These are phyloP conservation scores for Lactarius hengduanensis DNA, from an alignment of 768 basidiomycete genomes.

Conservation along the genomic window DNA sequence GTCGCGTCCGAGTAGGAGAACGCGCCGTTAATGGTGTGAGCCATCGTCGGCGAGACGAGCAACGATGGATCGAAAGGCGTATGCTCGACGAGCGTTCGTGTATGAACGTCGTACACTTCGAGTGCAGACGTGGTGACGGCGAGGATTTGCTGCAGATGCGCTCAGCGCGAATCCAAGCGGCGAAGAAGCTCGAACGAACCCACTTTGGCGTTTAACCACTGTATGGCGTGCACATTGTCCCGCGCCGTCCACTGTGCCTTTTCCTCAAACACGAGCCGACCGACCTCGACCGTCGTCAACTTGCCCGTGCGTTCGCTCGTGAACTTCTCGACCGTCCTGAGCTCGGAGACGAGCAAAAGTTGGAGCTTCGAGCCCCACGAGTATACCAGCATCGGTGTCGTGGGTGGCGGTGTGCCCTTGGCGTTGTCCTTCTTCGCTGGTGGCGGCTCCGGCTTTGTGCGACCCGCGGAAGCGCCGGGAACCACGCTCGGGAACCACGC, in stretches of 20 bases:
- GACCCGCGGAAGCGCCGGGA: conserved; percentile 21
- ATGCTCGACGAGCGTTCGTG: conserved; percentile 59
- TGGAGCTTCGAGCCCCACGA: conserved; percentile 76
- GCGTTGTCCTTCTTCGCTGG: conserved; percentile 32
- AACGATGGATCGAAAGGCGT: conserved; percentile 55
- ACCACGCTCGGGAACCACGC: conserved; percentile 79
- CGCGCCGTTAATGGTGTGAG: conserved; percentile 46
- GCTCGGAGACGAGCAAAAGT: conserved; percentile 66
- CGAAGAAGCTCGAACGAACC: conserved; percentile 42
- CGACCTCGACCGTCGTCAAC: conserved; percentile 55
- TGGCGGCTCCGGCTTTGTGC: conserved; percentile 17
- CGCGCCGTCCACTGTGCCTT: conserved; percentile 58
- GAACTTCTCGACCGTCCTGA: conserved; percentile 48
- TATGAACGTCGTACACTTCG: conserved; percentile 66
- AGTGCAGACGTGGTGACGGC: conserved; percentile 56
- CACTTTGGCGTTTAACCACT: conserved; percentile 89
- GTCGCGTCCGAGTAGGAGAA: conserved; percentile 50
- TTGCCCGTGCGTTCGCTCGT: conserved; percentile 61
- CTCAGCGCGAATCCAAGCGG: not conserved
- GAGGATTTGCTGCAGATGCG: conserved; percentile 58
- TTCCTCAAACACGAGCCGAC: conserved; percentile 62
- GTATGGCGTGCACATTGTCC: conserved; percentile 65
- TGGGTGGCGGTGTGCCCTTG: conserved; percentile 29
- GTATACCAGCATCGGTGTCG: conserved; percentile 71
- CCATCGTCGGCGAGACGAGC: conserved; percentile 54